Evolutionary conservation across 2,329 filamentous ascomycete species (phyloP), one percentile per base, ranked within the genome.

Genomic region (Trichoderma endophyticum): DNA sequence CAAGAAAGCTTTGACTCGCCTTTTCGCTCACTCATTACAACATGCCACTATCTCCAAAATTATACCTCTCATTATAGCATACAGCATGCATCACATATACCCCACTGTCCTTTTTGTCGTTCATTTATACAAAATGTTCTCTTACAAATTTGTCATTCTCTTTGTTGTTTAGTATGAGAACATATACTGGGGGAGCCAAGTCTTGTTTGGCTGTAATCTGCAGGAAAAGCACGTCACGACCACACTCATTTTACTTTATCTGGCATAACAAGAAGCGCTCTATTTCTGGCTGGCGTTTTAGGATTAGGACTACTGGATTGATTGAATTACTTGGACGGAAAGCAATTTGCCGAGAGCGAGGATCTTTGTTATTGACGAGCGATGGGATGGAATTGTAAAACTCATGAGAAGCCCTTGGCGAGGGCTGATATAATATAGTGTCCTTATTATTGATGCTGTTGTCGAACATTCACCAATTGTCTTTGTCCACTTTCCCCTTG

Each of bases 51-150:
- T 32, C 26, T 67, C 36, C 62, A 15, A 60, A 28, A 26, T 34
- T 62, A 56, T 34, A 70, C 68, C 24, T 64, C 62, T 69, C 61
- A 69, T 69, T 48, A n/a, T 21, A 48, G 34, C 56, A 51, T 61
- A 60, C 2, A 59, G 54, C 36, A 69, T 61, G 62, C 65, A 69
- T 63, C 21, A 51, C 24, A 34, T 71, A 71, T 69, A 69, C 70
- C 72, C 70, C 39, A 57, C 32, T 48, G 9, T 48, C 24, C n/a
- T 68, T 59, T 51, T 68, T 60, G 32, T 43, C 54, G 14, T 59
- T 60, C 32, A 43, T 59, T 57, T 48, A 39, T 48, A 39, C 24
- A 56, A n/a, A 3, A 26, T 56, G 21, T 68, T 68, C 32, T 60
- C 54, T 24, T 48, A 30, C 26, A 18, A 43, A 18, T 30, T 59